Evolutionary conservation across 164 flowering plant species (phyloP).

Genomic region (Akebia trifoliata): DNA sequence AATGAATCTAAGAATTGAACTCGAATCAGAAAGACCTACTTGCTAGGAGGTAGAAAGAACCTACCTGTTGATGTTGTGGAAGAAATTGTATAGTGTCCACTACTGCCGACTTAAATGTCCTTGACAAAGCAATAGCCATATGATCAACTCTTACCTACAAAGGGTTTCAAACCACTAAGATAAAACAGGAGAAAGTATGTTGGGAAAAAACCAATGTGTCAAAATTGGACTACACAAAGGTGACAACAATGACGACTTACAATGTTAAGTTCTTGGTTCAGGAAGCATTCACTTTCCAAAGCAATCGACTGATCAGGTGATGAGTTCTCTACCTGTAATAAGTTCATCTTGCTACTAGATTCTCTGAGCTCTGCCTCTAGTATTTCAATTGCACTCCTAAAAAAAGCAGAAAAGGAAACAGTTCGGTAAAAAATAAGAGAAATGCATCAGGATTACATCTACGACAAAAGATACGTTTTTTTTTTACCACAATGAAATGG

Average conservation of each 20-base stretch:
- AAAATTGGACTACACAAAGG: not conserved
- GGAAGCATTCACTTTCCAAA: constrained; percentile 17
- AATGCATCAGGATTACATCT: too few relatives aligned
- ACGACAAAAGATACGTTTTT: too few relatives aligned
- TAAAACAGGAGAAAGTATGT: not conserved
- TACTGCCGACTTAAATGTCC: constrained; percentile 58
- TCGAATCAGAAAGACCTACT: too few relatives aligned
- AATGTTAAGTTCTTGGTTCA: constrained; percentile 29
- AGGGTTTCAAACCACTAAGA: constrained; percentile 1
- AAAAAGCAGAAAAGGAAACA: constrained; percentile 10
- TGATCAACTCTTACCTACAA: constrained; percentile 80
- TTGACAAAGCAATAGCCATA: constrained; percentile 84
- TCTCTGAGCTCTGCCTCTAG: constrained; percentile 61
- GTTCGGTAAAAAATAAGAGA: too few relatives aligned
- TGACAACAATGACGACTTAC: constrained; percentile 33
- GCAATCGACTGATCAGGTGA: constrained; percentile 20
- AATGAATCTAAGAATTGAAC: too few relatives aligned
- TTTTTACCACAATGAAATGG: not conserved
- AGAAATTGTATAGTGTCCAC: constrained; percentile 88
- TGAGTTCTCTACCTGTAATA: constrained; percentile 19
- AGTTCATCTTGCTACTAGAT: constrained; percentile 12
- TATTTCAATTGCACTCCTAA: constrained; percentile 82
- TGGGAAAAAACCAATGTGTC: not conserved
- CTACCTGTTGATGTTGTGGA: constrained; percentile 96
- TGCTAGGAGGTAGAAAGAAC: not conserved